These are phyloP conservation scores for Ulota crispa DNA, from an alignment of 225 moss, liverwort and hornwort genomes.

Conservation along the genomic window DNA sequence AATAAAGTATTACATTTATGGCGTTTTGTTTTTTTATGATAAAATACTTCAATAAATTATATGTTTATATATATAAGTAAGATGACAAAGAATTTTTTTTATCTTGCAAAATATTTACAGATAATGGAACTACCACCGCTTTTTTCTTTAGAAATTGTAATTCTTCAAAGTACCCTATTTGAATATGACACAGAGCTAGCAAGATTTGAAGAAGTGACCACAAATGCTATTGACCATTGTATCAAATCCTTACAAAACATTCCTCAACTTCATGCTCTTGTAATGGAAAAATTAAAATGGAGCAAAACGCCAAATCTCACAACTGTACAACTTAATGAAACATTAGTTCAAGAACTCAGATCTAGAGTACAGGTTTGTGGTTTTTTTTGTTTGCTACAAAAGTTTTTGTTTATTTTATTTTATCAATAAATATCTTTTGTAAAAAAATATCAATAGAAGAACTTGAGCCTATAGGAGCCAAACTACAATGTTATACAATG, in stretches of 20 bases:
- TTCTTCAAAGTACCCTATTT: conserved; percentile 53
- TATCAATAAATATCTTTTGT: neutral
- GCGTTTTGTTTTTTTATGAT: neutral
- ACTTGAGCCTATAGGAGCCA: too few relatives aligned
- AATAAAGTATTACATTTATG: neutral
- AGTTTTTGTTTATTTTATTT: neutral
- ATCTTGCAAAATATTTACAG: conserved; percentile 21
- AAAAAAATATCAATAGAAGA: neutral
- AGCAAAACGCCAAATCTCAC: conserved; percentile 54
- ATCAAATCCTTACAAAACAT: conserved; percentile 56
- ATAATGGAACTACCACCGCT: conserved; percentile 74
- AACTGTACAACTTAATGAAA: conserved; percentile 49
- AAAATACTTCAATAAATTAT: neutral
- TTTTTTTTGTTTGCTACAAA: too few relatives aligned
- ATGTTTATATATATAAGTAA: neutral
- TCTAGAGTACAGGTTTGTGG: conserved; percentile 49
- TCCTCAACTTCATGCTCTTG: conserved; percentile 66
- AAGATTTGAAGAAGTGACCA: conserved; percentile 70
- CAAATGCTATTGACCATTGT: conserved; percentile 63
- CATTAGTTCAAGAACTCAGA: conserved; percentile 40
- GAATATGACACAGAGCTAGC: conserved; percentile 67
- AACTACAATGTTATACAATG: too few relatives aligned
- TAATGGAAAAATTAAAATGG: conserved; percentile 85
- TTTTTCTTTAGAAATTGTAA: conserved; percentile 71
- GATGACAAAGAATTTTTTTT: neutral